Percentiles rank a stretch among this genome's conserved stretches.
phyloP scores from a whole-genome alignment of 164 flowering plant genomes.

The Echeveria elegans region DNA sequence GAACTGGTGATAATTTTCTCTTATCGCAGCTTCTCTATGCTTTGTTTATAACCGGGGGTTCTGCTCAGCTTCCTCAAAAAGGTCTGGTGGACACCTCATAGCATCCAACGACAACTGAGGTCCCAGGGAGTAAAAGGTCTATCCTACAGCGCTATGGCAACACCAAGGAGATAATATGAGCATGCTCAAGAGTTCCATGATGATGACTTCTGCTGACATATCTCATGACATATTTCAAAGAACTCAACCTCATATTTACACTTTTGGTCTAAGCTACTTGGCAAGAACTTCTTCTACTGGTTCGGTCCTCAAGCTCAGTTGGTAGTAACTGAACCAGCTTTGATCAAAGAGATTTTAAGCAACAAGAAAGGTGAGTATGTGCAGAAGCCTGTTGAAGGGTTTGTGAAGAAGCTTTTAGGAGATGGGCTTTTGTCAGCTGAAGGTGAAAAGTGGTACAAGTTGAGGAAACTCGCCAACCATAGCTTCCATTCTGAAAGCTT shows the following conservation, averaged over 20 bases:
- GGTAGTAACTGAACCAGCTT: constrained; percentile 26
- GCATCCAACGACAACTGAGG: neutral
- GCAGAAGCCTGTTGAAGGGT: too few relatives aligned
- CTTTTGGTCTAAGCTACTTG: constrained; percentile 24
- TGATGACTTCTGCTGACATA: neutral
- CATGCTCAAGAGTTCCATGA: neutral
- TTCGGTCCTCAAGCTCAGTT: constrained; percentile 23
- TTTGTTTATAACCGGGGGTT: too few relatives aligned
- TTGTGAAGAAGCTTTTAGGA: constrained; percentile 27
- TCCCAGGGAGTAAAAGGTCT: neutral
- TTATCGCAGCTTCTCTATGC: too few relatives aligned
- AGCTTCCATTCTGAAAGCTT: constrained; percentile 34
- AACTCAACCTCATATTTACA: constrained; percentile 18
- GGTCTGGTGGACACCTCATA: neutral
- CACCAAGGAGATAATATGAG: neutral
- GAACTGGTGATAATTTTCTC: too few relatives aligned
- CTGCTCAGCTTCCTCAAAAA: too few relatives aligned
- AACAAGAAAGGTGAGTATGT: constrained; percentile 16
- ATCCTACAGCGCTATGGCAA: neutral
- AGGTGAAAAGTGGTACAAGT: constrained; percentile 33
- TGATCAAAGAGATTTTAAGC: constrained; percentile 31
- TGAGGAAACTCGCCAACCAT: constrained; percentile 30
- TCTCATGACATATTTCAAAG: constrained; percentile 7
- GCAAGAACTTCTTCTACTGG: constrained; percentile 32
- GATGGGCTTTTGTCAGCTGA: constrained; percentile 27